Percentiles rank a stretch among this genome's conserved stretches.
phyloP scores from a whole-genome alignment of 495 filamentous ascomycete species.

The Daldinia decipiens region DNA sequence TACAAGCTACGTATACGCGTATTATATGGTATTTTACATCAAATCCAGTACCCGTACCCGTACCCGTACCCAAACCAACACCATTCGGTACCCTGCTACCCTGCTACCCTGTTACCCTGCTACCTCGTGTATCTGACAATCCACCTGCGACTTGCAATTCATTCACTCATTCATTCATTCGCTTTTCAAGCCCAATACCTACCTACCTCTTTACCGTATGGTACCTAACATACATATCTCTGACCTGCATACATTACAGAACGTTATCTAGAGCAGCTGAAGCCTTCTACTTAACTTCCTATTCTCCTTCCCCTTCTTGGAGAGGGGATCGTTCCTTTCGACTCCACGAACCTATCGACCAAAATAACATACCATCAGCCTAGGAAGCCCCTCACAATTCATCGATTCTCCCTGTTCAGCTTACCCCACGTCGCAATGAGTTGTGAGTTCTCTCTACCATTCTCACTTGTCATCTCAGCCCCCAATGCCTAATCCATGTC shows the following conservation, averaged over 20 bases:
- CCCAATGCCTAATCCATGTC: conserved; percentile 9
- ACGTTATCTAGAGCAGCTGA: conserved; percentile 11
- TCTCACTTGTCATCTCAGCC: conserved; percentile 11
- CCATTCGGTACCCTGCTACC: background rate
- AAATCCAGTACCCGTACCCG: background rate
- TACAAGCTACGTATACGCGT: background rate
- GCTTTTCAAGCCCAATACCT: conserved; percentile 28
- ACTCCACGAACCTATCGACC: conserved; percentile 7
- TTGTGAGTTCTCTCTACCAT: conserved; percentile 44
- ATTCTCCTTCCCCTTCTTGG: conserved; percentile 4
- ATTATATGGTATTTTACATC: background rate
- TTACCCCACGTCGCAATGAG: conserved; percentile 50
- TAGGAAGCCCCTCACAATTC: conserved; percentile 19
- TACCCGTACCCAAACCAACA: background rate
- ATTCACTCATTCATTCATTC: background rate
- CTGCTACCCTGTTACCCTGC: too few relatives aligned
- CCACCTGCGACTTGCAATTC: conserved; percentile 1
- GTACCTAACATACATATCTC: conserved; percentile 9
- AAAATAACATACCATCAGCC: conserved; percentile 14
- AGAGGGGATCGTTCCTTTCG: conserved; percentile 13
- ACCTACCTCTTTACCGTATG: background rate
- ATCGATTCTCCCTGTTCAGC: conserved; percentile 21
- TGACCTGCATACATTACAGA: conserved; percentile 3
- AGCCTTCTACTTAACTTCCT: conserved; percentile 7
- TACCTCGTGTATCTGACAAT: background rate